Conservation (phyloP, 257 asterid genomes). For the Solanum habrochaites region DNA sequence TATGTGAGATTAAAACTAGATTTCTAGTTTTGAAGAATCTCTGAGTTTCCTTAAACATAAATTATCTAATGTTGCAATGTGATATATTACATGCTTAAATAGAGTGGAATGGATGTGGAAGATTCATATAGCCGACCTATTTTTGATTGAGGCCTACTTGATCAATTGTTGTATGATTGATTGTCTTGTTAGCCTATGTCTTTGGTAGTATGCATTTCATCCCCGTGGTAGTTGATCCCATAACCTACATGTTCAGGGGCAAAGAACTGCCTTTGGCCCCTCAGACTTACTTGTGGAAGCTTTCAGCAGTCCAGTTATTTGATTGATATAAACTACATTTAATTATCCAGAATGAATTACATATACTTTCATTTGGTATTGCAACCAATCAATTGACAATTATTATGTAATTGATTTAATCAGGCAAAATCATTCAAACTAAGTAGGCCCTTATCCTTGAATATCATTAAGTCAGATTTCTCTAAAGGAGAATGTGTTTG, state of each 20-base stretch:
- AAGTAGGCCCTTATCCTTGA: background rate
- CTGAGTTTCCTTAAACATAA: background rate
- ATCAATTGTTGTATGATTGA: background rate
- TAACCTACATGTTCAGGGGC: background rate
- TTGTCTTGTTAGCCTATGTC: background rate
- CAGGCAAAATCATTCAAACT: background rate
- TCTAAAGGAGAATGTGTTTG: background rate
- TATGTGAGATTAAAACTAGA: background rate
- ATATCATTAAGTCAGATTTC: background rate
- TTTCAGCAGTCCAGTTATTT: background rate
- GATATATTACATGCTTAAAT: background rate
- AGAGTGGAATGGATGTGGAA: background rate
- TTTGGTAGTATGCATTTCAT: background rate
- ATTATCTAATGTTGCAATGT: background rate
- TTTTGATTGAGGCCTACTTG: background rate
- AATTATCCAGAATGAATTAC: background rate
- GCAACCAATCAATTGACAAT: background rate
- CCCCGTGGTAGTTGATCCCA: background rate
- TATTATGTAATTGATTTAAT: background rate
- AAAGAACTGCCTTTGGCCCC: background rate
- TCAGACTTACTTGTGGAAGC: background rate
- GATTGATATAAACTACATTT: background rate
- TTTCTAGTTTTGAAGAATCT: background rate
- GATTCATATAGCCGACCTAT: background rate
- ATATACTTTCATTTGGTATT: background rate